Evolutionary conservation across 768 basidiomycete species (phyloP), one percentile per base, ranked within the genome.

Genomic region (Boletus pseudo-olivaceus): DNA sequence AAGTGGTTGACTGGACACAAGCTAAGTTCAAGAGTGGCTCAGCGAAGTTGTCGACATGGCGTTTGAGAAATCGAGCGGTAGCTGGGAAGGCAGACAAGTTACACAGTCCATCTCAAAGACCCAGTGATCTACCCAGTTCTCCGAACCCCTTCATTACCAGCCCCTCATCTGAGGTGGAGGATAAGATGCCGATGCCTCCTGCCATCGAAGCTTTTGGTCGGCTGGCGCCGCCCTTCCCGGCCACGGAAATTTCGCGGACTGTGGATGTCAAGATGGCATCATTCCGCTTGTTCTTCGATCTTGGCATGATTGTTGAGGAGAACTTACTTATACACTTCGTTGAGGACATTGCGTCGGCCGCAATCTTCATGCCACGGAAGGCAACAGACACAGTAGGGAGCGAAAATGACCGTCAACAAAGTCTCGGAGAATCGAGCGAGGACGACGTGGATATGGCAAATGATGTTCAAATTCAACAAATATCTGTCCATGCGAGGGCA

Each of bases 201-300:
- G 67, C 62, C 3, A 43, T 72, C 14, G 62, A 68, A 51, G 44
- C 38, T 41, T 58, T 41, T 34, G 45, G 64, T 45, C 47, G 34
- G 19, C 20, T 66, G 29, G 39, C 11, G 6, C 17, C 39, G 19
- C 15, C 50, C 2, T 51, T 29, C 20, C 11, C 52, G 33, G 40
- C 54, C 14, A 45, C 47, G 26, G 47, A 58, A 33, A 43, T 20
- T 3, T 19, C 55, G 47, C 20, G 40, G 32, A 48, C 55, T 54
- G n/a, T 68, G 35, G 63, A 73, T 5, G 47, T 83, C 32, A 73
- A 78, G 29, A 62, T 82, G 8, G 73, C 74, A 10, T 87, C 93
- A 10, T 61, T 95, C 10, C 92, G 93, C 62, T 39, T 88, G n/a
- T 90, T 92, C 63, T 48, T 90, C 27, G 91, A 95, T 66, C 72